Evolutionary conservation across 352 stramenopile genomes (phyloP), one percentile per base, ranked within the genome.

Genomic region (Globisporangium spinosum): DNA sequence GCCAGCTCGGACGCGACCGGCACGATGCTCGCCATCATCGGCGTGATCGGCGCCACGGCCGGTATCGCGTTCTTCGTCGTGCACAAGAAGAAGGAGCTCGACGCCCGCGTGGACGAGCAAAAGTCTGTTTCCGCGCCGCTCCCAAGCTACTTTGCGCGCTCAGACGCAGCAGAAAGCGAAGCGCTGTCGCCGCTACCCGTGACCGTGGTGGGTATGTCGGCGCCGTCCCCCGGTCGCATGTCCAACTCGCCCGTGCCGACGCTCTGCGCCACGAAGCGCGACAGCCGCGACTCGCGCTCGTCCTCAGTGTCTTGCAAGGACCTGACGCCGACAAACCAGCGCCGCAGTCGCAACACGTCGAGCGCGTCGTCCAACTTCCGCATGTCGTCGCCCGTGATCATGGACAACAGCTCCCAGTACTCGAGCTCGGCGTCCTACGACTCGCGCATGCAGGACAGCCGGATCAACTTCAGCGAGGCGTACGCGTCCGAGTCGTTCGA

Each of bases 381-480:
- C 40, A 67, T 76, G 45, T 89, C 80, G n/a, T 89, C 80, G 51
- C 79, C 78, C 55, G 70, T 82, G 25, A 67, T 89, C 20, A 76
- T 73, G 55, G 66, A 77, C 64, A 64, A 62, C 25, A 70, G 34
- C 27, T 71, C 69, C 5, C 58, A 77, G 20, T 84, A 75, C 58
- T 70, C 65, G 57, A 71, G 54, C 66, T 83, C 73, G 35, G 71
- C 68, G 57, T 72, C 76, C 29, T 74, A 66, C 69, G 53, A 66
- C 35, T 67, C 43, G 53, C 77, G 79, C 25, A 78, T 79, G 34
- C 58, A 75, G 61, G 75, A 87, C 70, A 89, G 81, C 59, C 76
- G 80, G n/a, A 77, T 89, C 64, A 80, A 89, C 70, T 90, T 90
- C 67, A 91, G 83, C 60, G 81, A 90, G 68, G 80, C 85, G 69